A percentile compares a stretch with the other conserved stretches of the same genome.
Conservation (phyloP, 2,329 filamentous ascomycete genomes). For the Verticillium nubilum region DNA sequence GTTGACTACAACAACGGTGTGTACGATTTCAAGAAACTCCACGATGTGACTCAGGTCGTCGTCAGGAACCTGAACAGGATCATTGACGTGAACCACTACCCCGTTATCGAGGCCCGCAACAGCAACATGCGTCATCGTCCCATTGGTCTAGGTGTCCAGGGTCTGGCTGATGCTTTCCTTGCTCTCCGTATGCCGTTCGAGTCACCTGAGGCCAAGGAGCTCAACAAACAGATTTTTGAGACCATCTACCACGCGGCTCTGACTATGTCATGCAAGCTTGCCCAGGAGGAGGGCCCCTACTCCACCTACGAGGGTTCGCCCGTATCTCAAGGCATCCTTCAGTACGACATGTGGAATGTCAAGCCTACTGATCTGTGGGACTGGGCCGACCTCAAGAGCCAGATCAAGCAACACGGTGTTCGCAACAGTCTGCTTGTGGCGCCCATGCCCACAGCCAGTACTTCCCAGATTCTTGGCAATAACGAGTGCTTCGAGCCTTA, state of each 20-base stretch:
- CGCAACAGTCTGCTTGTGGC: slow-evolving; percentile 94
- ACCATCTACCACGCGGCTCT: slow-evolving; percentile 97
- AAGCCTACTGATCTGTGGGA: slow-evolving; percentile 95
- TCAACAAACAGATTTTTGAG: slow-evolving; percentile 99
- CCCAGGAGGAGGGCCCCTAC: slow-evolving; percentile 79
- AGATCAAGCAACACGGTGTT: slow-evolving; percentile 88
- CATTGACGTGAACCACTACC: slow-evolving; percentile 97
- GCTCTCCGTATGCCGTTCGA: slow-evolving; percentile 96
- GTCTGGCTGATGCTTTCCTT: slow-evolving; percentile 96
- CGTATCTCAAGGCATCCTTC: slow-evolving; percentile 89
- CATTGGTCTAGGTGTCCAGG: slow-evolving; percentile 94
- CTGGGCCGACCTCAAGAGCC: slow-evolving; percentile 81
- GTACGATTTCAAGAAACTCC: slow-evolving; percentile 95
- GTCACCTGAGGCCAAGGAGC: slow-evolving; percentile 84
- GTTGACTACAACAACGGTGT: slow-evolving; percentile 79
- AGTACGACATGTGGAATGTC: slow-evolving; percentile 98
- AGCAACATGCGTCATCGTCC: slow-evolving; percentile 97
- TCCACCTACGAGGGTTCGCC: slow-evolving; percentile 89
- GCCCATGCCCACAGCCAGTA: slow-evolving; percentile 96
- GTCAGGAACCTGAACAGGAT: slow-evolving; percentile 97
- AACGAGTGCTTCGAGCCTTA: slow-evolving; percentile 99
- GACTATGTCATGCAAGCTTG: slow-evolving; percentile 81
- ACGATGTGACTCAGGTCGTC: slow-evolving; percentile 88
- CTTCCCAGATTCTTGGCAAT: slow-evolving; percentile 96
- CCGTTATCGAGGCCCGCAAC: slow-evolving; percentile 86